Evolutionary conservation across 2,329 filamentous ascomycete genomes (phyloP), one percentile per base, ranked within the genome.

Genomic region (Clarireedia paspali): DNA sequence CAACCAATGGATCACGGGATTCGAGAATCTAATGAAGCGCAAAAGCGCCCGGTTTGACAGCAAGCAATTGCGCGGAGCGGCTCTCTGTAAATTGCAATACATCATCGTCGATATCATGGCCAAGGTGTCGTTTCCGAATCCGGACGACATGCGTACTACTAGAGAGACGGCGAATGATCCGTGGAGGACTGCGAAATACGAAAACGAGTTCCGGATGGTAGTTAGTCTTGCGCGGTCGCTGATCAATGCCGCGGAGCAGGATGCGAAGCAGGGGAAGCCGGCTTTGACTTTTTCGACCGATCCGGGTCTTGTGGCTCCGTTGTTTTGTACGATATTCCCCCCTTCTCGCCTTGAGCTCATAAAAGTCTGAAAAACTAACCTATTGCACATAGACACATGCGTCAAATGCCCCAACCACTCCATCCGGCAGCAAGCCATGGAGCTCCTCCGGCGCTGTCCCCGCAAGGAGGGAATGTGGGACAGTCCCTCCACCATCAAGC

Each of bases 381-480:
- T n/a, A n/a, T 3, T 7, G 20, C 9, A 4, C 17, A 10, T 24
- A 54, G 51, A 30, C 34, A 44, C 55, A 0, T 63, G 59, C 39
- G 47, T 64, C 1, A 64, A 65, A 47, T 64, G 61, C 17, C 48
- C 45, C 20, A 58, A 55, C n/a, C 12, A 23, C 6, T 9, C 20
- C 1, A 53, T 64, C 15, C 60, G 60, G 15, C 20, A 47, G 2
- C 57, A 62, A 38, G 65, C 65, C 14, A 42, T 69, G 3, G 60
- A 62, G 7, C 55, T 68, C 4, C 50, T 69, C 4, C 38, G 48
- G 10, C 48, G 60, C 5, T 62, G 56, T 53, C 67, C 63, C 12
- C 50, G 66, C 23, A 61, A 62, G 26, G 67, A 69, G 48, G 67
- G 66, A 10, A 68, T 68, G 66, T 69, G 66, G 66, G 66, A 69